These are phyloP conservation scores for Kluyveromyces sp. DNA, from an alignment of 1,139 yeast genomes.

Conservation along the genomic window DNA sequence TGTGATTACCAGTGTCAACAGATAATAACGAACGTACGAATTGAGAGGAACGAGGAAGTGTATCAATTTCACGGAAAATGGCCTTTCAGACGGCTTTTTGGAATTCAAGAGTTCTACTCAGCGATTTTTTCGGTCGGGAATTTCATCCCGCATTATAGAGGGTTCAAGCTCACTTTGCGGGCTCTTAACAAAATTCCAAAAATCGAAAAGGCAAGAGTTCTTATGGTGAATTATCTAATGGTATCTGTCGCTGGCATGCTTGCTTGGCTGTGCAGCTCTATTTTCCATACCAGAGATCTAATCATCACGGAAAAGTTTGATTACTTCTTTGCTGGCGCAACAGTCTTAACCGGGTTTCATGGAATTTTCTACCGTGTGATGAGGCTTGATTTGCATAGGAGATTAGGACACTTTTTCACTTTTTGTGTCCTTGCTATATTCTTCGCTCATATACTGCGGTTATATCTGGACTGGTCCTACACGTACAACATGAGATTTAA, in stretches of 20 bases:
- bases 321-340: conserved; percentile 87
- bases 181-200: conserved; percentile 19
- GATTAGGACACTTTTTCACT: conserved; percentile 34
- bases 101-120: conserved; percentile 82
- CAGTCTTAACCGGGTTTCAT: conserved; percentile 74
- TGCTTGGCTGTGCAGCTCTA: conserved; percentile 83
- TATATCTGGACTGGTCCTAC: conserved; percentile 77
- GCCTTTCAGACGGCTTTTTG: conserved; percentile 75
- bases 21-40: conserved; percentile 52
- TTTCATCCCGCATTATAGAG: conserved; percentile 64
- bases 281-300: conserved; percentile 84
- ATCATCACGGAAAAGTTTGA: conserved; percentile 75
- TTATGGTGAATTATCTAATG: conserved; percentile 23
- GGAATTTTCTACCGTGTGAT: conserved; percentile 54
- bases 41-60: conserved; percentile 41
- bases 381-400: conserved; percentile 43
- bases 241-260: conserved; percentile 57
- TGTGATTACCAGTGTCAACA: conserved; percentile 94
- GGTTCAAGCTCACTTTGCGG: conserved; percentile 38
- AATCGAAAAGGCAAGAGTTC: conserved; percentile 12
- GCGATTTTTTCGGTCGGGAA: conserved; percentile 75
- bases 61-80: conserved; percentile 95
- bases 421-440: conserved; percentile 42
- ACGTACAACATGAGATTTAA: conserved; percentile 93
- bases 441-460: conserved; percentile 54